These are phyloP conservation scores for Penicillium cataractarum DNA, from an alignment of 495 filamentous ascomycete genomes.

Conservation along the genomic window DNA sequence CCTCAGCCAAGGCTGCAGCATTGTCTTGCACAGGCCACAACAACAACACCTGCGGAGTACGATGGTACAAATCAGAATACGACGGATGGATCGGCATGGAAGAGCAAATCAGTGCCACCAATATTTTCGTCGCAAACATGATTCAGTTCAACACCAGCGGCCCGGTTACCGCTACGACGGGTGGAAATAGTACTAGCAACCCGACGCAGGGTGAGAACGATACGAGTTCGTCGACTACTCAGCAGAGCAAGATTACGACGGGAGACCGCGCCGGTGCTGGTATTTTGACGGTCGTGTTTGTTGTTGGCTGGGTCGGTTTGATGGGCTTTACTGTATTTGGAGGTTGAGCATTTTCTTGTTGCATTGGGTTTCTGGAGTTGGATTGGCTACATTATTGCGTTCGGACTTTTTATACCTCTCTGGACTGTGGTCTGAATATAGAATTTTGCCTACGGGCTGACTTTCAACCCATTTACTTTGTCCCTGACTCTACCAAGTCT, in stretches of 20 bases:
- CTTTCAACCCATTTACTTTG: background rate
- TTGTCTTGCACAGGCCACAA: constrained; percentile 64
- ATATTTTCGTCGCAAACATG: constrained; percentile 51
- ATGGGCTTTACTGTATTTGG: constrained; percentile 33
- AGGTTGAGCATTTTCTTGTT: constrained; percentile 6
- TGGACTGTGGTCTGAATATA: background rate
- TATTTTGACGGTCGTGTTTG: constrained; percentile 63
- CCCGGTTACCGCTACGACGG: constrained; percentile 32
- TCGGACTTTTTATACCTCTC: background rate
- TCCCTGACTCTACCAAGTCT: background rate
- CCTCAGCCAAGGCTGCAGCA: constrained; percentile 71
- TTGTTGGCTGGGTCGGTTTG: constrained; percentile 38
- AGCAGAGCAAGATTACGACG: constrained; percentile 47
- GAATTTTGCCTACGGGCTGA: background rate
- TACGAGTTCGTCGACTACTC: constrained; percentile 14
- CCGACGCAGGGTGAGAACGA: constrained; percentile 41
- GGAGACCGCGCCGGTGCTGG: constrained; percentile 66
- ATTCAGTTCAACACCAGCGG: constrained; percentile 30
- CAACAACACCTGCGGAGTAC: constrained; percentile 71
- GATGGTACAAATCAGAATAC: constrained; percentile 66
- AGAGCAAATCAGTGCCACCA: constrained; percentile 56
- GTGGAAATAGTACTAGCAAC: constrained; percentile 39
- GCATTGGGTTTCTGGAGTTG: background rate
- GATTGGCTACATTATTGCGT: background rate
- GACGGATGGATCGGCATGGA: constrained; percentile 68